Conservation (phyloP, 768 basidiomycete species). For the Strobilomyces confusus region DNA sequence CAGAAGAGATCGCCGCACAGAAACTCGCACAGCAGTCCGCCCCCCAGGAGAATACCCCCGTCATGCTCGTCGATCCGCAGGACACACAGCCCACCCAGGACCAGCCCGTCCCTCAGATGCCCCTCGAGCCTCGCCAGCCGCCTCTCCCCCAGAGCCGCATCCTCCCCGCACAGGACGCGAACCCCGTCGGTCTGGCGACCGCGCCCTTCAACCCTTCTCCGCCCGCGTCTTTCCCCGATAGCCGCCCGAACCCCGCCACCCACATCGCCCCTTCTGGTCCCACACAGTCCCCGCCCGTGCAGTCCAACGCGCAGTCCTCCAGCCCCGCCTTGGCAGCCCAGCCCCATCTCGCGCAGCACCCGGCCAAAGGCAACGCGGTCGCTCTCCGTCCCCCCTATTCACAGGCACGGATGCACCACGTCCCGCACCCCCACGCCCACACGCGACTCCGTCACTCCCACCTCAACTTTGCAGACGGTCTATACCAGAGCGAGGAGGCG, state of each 20-base stretch:
- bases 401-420: slow-evolving; percentile 67
- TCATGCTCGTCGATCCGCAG: slow-evolving; percentile 18
- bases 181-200: slow-evolving; percentile 7
- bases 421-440: slow-evolving; percentile 76
- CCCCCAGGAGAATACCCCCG: slow-evolving; percentile 18
- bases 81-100: slow-evolving; percentile 13
- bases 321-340: slow-evolving; percentile 14
- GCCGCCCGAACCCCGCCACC: slow-evolving; percentile 9
- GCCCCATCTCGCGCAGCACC: slow-evolving; percentile 22
- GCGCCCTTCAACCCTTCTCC: slow-evolving; percentile 23
- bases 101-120: not conserved
- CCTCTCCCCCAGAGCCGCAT: slow-evolving; percentile 17
- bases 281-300: slow-evolving; percentile 21
- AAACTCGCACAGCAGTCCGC: slow-evolving; percentile 40
- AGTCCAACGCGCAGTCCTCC: slow-evolving; percentile 19
- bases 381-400: slow-evolving; percentile 58
- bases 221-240: slow-evolving; percentile 20
- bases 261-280: slow-evolving; percentile 18
- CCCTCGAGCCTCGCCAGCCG: slow-evolving; percentile 11
- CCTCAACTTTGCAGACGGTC: slow-evolving; percentile 40
- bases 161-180: slow-evolving; percentile 16
- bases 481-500: slow-evolving; percentile 32
- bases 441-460: slow-evolving; percentile 66
- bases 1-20: slow-evolving; percentile 89
- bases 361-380: slow-evolving; percentile 35